Evolutionary conservation across 2,329 filamentous ascomycete genomes (phyloP), one percentile per base, ranked within the genome.

Genomic region (Aspergillus luchuensis): DNA sequence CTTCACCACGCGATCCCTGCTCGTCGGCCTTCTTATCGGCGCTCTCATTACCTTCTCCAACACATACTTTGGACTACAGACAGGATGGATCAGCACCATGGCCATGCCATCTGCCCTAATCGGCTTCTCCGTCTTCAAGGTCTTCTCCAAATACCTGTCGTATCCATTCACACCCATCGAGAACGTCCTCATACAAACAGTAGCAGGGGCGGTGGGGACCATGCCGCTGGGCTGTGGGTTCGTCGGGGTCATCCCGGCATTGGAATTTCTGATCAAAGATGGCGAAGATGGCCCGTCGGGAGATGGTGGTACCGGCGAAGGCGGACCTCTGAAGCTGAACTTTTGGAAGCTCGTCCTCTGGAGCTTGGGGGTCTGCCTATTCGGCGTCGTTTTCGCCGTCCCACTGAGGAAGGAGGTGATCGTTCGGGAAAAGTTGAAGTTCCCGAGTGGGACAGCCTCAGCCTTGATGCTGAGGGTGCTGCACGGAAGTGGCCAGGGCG

Each of bases 31-130:
- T 5, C 80, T 86, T 3, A 95, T 99, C 64, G 95, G 95, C 43
- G 86, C 95, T 4, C 82, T 98, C 58, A 97, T 98, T 71, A 95
- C 91, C 73, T 97, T 97, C 75, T 96, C 91, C 56, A 99, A 99
- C 74, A 97, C 96, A 82, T 99, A 98, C 77, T 99, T 99, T 74
- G 95, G 95, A n/a, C 82, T 99, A 33, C 95, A 98, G 79, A 96
- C 91, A 28, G 88, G 88, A 66, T 91, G 88, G 88, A 85, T 91
- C 39, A 87, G 89, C 70, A 91, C 91, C 67, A 98, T 99, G 95
- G 91, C 92, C 15, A 97, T 99, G 92, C 95, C 95, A 0, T 91
- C 92, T 1, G 95, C 92, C 21, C 81, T 99, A 61, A 91, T 99
- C 72, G 94, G 95, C 2, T 98, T 97, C 73, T 94, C 92, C 10